These are phyloP conservation scores for Acer saccharum DNA, from an alignment of 345 rosid species.

Conservation along the genomic window DNA sequence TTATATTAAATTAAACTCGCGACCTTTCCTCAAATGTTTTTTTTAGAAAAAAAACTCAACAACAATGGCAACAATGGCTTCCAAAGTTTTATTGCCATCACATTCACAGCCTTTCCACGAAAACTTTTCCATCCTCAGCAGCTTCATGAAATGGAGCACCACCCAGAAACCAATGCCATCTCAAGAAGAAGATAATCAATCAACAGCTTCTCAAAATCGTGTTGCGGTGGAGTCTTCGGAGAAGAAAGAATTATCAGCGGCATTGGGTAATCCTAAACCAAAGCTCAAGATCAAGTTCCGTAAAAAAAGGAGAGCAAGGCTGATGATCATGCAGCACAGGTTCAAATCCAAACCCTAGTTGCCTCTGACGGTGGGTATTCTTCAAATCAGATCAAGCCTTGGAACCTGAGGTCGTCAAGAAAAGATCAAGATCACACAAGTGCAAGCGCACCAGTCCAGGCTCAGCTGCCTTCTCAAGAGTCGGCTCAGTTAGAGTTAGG, in stretches of 20 bases:
- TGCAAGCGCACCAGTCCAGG: not conserved
- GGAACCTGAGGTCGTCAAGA: not conserved
- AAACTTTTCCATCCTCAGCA: not conserved
- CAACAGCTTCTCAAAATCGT: not conserved
- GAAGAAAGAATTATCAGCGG: not conserved
- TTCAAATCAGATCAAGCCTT: not conserved
- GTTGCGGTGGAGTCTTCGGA: not conserved
- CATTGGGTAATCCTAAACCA: not conserved
- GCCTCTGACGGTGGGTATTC: not conserved
- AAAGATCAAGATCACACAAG: not conserved
- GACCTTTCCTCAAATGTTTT: not conserved
- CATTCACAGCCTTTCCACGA: not conserved
- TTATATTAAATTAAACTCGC: too few species aligned
- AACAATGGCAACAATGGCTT: not conserved
- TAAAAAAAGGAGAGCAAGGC: not conserved
- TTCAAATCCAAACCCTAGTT: not conserved
- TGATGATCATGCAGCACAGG: not conserved
- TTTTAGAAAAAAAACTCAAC: too few species aligned
- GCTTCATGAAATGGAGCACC: not conserved
- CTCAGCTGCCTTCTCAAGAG: not conserved
- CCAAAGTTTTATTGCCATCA: not conserved
- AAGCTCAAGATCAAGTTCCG: not conserved
- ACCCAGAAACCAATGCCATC: not conserved
- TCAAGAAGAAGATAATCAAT: not conserved
- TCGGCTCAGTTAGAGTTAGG: not conserved